Base-by-base conservation (phyloP, 352 stramenopile species). In the Thalassiosira sp. region DNA sequence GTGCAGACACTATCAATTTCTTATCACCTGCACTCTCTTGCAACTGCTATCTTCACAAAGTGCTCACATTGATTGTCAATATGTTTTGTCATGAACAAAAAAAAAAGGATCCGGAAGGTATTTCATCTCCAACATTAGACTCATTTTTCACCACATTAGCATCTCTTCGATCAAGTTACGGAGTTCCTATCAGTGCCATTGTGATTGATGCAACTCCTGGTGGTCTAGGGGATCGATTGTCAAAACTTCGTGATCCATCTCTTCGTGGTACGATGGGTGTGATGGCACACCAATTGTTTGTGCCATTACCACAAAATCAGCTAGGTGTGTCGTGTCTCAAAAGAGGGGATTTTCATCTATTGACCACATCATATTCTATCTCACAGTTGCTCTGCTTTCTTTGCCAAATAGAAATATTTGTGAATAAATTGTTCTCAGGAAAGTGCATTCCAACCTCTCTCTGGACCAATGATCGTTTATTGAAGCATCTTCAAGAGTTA, bases 91-190 rank as follows among this genome's bases (percentile, higher is more conserved):
- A 3, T n/a, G 6, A 64, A 64, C 27, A 15, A 10, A 7, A 64
- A 64, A n/a, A 15, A 10, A 28, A 79, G 64, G 72, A 81, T 61
- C 63, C 72, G 11, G 74, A 82, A 51, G 74, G 74, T 13, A 75
- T 82, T 3, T 24, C 74, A 2, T 77, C 74, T 42, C 65, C 65
- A 18, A 56, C 43, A 25, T 35, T 82, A 25, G 67, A 82, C 40
- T 46, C 58, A 10, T 82, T 77, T 33, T 70, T 82, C 2, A 61
- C 54, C 8, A 67, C 66, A 24, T 20, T 82, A 1, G 27, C 64
- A 1, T 72, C 66, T 8, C 67, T 82, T 43, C 52, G 74, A 49
- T 73, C 54, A 0, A 45, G 70, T 42, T 24, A 74, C 35, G 56
- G 62, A 16, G 49, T 82, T 8, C 74, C 74, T 7, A 74, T 82